Conservation (phyloP, 169 alveolate species). For the Hepatocystis sp. region DNA sequence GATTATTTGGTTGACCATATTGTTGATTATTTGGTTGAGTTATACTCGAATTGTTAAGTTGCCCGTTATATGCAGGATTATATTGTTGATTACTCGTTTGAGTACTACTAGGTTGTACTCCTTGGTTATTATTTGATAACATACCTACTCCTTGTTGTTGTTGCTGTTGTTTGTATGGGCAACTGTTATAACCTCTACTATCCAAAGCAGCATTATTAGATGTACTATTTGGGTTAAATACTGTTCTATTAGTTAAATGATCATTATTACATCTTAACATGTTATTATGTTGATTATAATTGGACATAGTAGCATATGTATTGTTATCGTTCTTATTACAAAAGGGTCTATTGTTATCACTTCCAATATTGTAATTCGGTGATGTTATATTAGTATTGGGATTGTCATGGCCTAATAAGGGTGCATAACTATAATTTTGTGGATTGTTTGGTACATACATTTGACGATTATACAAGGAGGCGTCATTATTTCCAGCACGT, state of each 20-base stretch:
- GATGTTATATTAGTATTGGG: constrained; percentile 19
- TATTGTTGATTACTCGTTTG: constrained; percentile 56
- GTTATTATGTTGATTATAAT: constrained; percentile 38
- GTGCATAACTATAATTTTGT: constrained; percentile 7
- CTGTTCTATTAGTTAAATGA: constrained; percentile 26
- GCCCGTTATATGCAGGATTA: constrained; percentile 45
- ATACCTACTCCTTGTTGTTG: constrained; percentile 1
- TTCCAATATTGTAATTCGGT: too few relatives aligned
- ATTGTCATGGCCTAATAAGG: constrained; percentile 3
- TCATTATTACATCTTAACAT: constrained; percentile 4
- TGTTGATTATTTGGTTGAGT: background rate
- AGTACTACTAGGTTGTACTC: constrained; percentile 5
- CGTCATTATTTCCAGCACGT: background rate
- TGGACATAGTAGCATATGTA: constrained; percentile 22
- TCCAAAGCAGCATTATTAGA: background rate
- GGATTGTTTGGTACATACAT: constrained; percentile 15
- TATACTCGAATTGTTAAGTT: constrained; percentile 11
- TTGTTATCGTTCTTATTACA: too few relatives aligned
- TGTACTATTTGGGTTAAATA: constrained; percentile 4
- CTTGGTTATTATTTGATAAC: background rate
- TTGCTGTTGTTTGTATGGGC: background rate
- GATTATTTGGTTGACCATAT: background rate
- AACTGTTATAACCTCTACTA: too few relatives aligned
- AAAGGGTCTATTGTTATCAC: too few relatives aligned
- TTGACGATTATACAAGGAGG: constrained; percentile 11